A percentile compares a stretch with the other conserved stretches of the same genome.
Evolutionary conservation across 305 asterid species (phyloP).

Genomic region (Salvia sclarea): DNA sequence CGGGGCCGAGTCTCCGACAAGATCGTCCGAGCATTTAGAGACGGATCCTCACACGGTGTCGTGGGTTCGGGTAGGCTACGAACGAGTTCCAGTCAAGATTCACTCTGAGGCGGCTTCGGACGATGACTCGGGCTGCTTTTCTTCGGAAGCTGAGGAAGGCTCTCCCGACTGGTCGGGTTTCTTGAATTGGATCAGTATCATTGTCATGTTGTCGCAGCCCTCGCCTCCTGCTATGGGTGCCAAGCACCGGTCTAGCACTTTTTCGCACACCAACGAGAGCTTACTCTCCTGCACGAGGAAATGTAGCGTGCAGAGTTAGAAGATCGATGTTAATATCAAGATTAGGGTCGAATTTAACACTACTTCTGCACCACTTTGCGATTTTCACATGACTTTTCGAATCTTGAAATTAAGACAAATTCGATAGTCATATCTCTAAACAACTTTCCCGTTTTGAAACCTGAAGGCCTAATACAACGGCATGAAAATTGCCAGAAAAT

Average conservation of each 20-base stretch:
- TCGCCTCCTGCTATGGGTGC: slow-evolving; percentile 94
- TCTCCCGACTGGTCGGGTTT: slow-evolving; percentile 42
- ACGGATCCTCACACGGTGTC: not conserved
- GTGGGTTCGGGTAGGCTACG: not conserved
- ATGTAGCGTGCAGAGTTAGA: no score
- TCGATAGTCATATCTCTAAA: no score
- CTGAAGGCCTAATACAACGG: not conserved
- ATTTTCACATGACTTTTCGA: not conserved
- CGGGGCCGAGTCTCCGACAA: not conserved
- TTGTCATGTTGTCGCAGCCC: slow-evolving; percentile 99
- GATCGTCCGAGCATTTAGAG: not conserved
- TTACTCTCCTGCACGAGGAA: slow-evolving; percentile 66
- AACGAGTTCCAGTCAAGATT: not conserved
- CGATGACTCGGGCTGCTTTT: slow-evolving; percentile 24
- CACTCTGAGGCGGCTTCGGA: slow-evolving; percentile 35
- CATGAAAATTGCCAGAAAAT: not conserved
- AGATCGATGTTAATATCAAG: not conserved
- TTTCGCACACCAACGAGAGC: slow-evolving; percentile 84
- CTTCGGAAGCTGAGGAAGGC: slow-evolving; percentile 38
- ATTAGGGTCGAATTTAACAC: not conserved
- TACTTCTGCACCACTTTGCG: not conserved
- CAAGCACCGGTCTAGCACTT: slow-evolving; percentile 79
- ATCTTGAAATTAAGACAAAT: not conserved
- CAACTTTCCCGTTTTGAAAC: no score
- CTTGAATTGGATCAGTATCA: slow-evolving; percentile 84